Percentiles rank a stretch among this genome's conserved stretches.
Conservation (phyloP, 768 basidiomycete species). For the Cystobasidium ongulense region DNA sequence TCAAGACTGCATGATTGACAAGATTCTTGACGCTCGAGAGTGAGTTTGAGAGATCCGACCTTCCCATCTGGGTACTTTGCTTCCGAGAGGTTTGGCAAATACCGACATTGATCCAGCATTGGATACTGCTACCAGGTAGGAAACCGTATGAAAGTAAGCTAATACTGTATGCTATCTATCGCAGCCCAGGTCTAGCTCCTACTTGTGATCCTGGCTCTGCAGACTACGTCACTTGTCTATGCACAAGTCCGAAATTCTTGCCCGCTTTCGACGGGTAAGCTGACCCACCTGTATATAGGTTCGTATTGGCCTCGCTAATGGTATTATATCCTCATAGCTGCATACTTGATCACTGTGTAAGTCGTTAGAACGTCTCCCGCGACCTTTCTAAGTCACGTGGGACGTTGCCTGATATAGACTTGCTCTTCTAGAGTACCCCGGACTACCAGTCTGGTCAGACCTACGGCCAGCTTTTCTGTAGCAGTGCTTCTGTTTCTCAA, state of each 20-base stretch:
- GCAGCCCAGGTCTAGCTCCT: slow-evolving; percentile 20
- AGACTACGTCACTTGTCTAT: slow-evolving; percentile 23
- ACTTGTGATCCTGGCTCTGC: slow-evolving; percentile 18
- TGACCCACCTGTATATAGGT: neutral
- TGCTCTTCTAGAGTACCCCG: neutral
- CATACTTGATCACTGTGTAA: slow-evolving; percentile 23
- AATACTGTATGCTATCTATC: neutral
- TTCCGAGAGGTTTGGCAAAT: neutral
- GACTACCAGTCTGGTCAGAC: neutral
- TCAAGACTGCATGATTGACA: slow-evolving; percentile 11
- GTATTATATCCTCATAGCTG: neutral
- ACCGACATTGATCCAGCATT: neutral
- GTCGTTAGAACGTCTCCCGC: too few relatives aligned
- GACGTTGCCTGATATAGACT: neutral
- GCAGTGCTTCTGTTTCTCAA: neutral
- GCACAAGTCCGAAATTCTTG: slow-evolving; percentile 6
- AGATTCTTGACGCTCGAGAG: slow-evolving; percentile 15
- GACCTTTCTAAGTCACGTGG: neutral
- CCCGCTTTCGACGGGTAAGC: slow-evolving; percentile 14
- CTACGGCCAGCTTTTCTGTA: slow-evolving; percentile 14
- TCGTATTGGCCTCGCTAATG: neutral
- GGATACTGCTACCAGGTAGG: neutral
- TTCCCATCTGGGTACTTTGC: neutral
- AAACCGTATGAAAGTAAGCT: neutral
- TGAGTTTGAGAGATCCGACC: neutral